phyloP scores from a whole-genome alignment of 2,329 filamentous ascomycete genomes.

The Ophiocordyceps australis region DNA sequence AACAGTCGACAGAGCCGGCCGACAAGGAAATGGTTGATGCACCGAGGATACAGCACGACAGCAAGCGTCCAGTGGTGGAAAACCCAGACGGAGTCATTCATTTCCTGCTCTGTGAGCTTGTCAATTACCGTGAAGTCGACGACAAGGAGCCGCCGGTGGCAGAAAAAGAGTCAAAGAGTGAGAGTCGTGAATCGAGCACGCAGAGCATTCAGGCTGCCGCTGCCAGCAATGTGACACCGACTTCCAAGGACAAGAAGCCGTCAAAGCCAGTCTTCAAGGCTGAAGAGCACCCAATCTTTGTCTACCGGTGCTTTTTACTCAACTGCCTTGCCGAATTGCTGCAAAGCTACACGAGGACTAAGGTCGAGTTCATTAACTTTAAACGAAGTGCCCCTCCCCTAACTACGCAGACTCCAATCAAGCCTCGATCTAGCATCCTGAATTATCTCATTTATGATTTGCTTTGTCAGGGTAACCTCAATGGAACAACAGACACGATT shows the following conservation, averaged over 20 bases:
- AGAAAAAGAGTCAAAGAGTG: constrained; percentile 22
- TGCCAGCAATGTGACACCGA: constrained; percentile 11
- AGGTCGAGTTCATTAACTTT: constrained; percentile 98
- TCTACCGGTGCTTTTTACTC: constrained; percentile 89
- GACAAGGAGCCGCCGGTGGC: constrained; percentile 47
- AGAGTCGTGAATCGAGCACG: constrained; percentile 11
- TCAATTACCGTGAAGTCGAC: constrained; percentile 84
- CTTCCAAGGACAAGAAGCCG: constrained; percentile 41
- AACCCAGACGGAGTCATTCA: constrained; percentile 91
- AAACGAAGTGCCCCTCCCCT: constrained; percentile 79
- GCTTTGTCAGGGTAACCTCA: constrained; percentile 40
- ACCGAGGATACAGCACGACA: constrained; percentile 44
- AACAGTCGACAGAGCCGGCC: constrained; percentile 37
- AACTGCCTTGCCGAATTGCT: constrained; percentile 84
- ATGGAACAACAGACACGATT: constrained; percentile 55
- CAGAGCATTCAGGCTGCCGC: constrained; percentile 11
- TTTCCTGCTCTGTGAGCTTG: constrained; percentile 79
- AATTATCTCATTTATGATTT: constrained; percentile 85
- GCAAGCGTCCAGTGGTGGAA: constrained; percentile 72
- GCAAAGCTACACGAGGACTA: constrained; percentile 81
- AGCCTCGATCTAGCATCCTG: constrained; percentile 78
- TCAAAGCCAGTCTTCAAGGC: constrained; percentile 69
- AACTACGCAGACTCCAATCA: constrained; percentile 73
- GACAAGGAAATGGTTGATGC: constrained; percentile 46
- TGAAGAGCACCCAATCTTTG: constrained; percentile 87